Evolutionary conservation across 306 rosid genomes (phyloP), one percentile per base, ranked within the genome.

Genomic region (Cicer chorassanicum): DNA sequence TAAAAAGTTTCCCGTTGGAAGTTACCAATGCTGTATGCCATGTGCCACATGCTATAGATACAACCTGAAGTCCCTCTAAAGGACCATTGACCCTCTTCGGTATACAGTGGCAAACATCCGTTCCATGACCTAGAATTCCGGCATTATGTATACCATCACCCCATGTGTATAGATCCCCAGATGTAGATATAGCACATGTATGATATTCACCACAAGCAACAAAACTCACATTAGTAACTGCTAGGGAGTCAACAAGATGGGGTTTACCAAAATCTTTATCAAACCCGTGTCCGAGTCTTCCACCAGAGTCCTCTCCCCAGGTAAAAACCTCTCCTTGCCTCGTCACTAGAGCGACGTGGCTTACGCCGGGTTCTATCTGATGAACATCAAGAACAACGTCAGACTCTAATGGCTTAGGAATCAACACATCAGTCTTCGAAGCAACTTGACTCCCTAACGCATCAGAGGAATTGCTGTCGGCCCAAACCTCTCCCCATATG

Each of bases 301-400:
- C 99, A 1, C 97, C 98, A 63, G 84, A 89, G 76, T 90, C 98
- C 78, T 92, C 99, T 63, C 99, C 99, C 99, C 99, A 95, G 9
- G 98, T 90, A 77, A 95, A 95, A 85, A 92, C 90, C 85, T 95
- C 99, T 55, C 99, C 99, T 77, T 95, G 97, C 87, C 92, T 88
- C 57, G 99, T 95, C 38, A 90, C 92, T 6, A 95, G 89, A 75
- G 92, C 93, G 68, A 88, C 74, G 65, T 95, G 99, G 45, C 85
- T 73, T n/a, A 77, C 93, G 53, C 97, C 98, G 19, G 93, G 88
- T 21, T 90, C 89, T 57, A 92, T 89, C 76, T 89, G 92, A 51
- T 88, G 89, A 76, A 89, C 99, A 78, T 95, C 99, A 16, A 95
- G 92, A 85, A 95, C 98, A 78, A 95, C 92, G 73, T 82, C 65